Base-by-base conservation (phyloP, 805 yeast species). In the Yarrowia osloensis region DNA sequence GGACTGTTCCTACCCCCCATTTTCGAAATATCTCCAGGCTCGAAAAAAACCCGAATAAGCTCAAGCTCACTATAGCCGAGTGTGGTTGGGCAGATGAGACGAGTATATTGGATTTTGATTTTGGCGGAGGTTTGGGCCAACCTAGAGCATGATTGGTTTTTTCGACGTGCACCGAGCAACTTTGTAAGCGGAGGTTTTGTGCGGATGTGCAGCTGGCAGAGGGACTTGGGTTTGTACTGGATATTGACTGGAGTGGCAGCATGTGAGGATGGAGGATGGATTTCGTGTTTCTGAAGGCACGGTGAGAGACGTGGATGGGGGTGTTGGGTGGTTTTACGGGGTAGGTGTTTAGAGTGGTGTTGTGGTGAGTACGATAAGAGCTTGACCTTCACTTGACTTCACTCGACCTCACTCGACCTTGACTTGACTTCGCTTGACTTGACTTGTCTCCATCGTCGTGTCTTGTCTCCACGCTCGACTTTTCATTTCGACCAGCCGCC, bases 71-170 rank as follows among this genome's bases (percentile, higher is more conserved):
- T 26, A 24, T 54, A 37, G 42, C 46, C 62, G 62, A 54, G 40
- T 24, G 46, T 37, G 62, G 19, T 52, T 28, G 59, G 59, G 22
- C 42, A 33, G 62, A 54, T 54, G 62, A 54, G 62, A 54, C 62
- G 46, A 37, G 61, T 54, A 54, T 54, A 37, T 37, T 54, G 46
- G 62, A 39, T 35, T 54, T 54, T 54, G 61, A 54, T 37, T 54
- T 54, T 54, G 62, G 46, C 62, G 62, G 62, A 54, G 62, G 62
- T 37, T 52, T 22, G 46, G 35, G 4, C 33, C 35, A 54, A 37
- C 62, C 47, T 37, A 22, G 24, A 35, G 21, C 21, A 19, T 29
- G 57, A 31, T 47, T 47, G 35, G 39, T 35, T 35, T 35, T 35
- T 15, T 12, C n/a, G 19, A 3, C 7, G n/a, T 35, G 39, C 39